phyloP scores from a whole-genome alignment of 2,329 filamentous ascomycete genomes.

The Penicillium sp. region DNA sequence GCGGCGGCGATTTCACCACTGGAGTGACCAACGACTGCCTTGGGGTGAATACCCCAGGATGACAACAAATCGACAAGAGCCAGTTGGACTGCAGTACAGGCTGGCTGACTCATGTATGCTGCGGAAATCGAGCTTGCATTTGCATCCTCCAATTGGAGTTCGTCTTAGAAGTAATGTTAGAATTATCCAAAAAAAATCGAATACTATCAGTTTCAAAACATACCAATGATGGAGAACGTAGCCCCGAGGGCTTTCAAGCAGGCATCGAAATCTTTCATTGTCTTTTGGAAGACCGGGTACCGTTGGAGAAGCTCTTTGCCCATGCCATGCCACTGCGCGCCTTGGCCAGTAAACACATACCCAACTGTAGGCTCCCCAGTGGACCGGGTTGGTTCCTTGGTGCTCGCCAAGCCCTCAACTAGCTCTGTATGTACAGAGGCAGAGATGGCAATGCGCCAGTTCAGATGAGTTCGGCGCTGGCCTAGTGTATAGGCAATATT shows the following conservation, averaged over 20 bases:
- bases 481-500: slow-evolving; percentile 26
- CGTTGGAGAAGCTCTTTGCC: slow-evolving; percentile 29
- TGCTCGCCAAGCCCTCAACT: slow-evolving; percentile 8
- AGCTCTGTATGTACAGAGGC: slow-evolving; percentile 13
- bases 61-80: slow-evolving; percentile 30
- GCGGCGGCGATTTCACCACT: slow-evolving; percentile 36
- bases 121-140: slow-evolving; percentile 22
- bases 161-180: slow-evolving; percentile 16
- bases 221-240: slow-evolving; percentile 25
- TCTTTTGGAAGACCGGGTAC: slow-evolving; percentile 23
- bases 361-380: slow-evolving; percentile 25
- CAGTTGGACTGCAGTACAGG: slow-evolving; percentile 33
- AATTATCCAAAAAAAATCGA: not conserved
- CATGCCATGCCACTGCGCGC: slow-evolving; percentile 38
- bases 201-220: not conserved
- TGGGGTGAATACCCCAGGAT: slow-evolving; percentile 26
- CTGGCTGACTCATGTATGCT: slow-evolving; percentile 31
- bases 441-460: slow-evolving; percentile 23
- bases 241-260: slow-evolving; percentile 21
- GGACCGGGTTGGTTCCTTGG: slow-evolving; percentile 16
- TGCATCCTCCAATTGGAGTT: slow-evolving; percentile 18
- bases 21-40: slow-evolving; percentile 32
- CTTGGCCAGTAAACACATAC: slow-evolving; percentile 40
- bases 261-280: slow-evolving; percentile 17
- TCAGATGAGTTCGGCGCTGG: slow-evolving; percentile 20